A percentile compares a stretch with the other conserved stretches of the same genome.
These are phyloP conservation scores for Russula sp. DNA, from an alignment of 768 basidiomycete genomes.

Conservation along the genomic window DNA sequence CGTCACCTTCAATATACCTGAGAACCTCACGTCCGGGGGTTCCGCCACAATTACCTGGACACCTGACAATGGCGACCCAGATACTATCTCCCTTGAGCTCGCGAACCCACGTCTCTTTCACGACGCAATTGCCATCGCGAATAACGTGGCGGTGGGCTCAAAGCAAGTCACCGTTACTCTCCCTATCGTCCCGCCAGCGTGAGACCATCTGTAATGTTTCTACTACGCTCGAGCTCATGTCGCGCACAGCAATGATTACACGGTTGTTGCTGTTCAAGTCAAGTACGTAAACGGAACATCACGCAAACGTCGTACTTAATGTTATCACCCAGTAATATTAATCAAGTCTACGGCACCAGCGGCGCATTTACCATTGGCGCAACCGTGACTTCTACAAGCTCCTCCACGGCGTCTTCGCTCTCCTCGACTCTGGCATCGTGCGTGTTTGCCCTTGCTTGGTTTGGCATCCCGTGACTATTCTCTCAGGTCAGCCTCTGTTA, in stretches of 20 bases:
- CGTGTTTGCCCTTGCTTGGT: background rate
- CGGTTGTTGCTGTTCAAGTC: constrained; percentile 17
- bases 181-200: constrained; percentile 11
- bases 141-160: constrained; percentile 5
- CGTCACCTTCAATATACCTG: background rate
- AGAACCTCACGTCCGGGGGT: constrained; percentile 9
- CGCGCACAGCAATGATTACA: constrained; percentile 11
- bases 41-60: constrained; percentile 9
- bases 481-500: constrained; percentile 10
- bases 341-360: background rate
- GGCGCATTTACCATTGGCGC: background rate
- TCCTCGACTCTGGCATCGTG: background rate
- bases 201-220: background rate
- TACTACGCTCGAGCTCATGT: background rate
- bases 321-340: constrained; percentile 11
- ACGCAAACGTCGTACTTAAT: background rate
- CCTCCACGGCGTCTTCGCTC: background rate
- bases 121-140: constrained; percentile 20
- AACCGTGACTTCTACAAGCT: constrained; percentile 9
- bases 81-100: constrained; percentile 6
- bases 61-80: background rate
- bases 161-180: constrained; percentile 4
- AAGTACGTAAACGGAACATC: background rate
- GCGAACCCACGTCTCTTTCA: background rate
- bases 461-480: background rate